phyloP scores from a whole-genome alignment of 2,329 filamentous ascomycete species.

The Phaeomoniella chlamydospora region DNA sequence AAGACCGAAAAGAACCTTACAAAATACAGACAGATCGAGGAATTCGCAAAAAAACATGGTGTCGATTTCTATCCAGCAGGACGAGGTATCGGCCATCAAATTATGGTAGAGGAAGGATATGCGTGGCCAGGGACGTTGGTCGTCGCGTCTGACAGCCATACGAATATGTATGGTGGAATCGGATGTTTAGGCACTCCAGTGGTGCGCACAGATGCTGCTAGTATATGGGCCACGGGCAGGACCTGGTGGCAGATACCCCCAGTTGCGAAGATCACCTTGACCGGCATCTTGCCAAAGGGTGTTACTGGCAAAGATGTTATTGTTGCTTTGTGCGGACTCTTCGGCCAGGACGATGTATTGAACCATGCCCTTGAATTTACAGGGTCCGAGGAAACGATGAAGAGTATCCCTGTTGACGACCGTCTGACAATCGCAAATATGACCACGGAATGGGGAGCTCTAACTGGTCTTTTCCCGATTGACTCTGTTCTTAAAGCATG shows the following conservation, averaged over 20 bases:
- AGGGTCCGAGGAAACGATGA: conserved; percentile 63
- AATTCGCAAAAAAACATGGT: conserved; percentile 66
- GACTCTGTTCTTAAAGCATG: conserved; percentile 58
- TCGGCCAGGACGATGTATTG: conserved; percentile 75
- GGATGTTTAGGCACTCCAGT: conserved; percentile 65
- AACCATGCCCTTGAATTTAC: conserved; percentile 87
- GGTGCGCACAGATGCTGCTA: conserved; percentile 75
- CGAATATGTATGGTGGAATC: conserved; percentile 72
- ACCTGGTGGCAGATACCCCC: conserved; percentile 89
- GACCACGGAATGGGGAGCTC: conserved; percentile 20
- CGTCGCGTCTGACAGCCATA: conserved; percentile 59
- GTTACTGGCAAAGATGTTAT: conserved; percentile 94
- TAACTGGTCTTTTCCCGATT: conserved; percentile 66
- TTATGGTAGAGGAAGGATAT: conserved; percentile 58
- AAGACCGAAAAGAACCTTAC: conserved; percentile 61
- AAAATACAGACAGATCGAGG: conserved; percentile 70
- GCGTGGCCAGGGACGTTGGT: conserved; percentile 74
- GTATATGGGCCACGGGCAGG: conserved; percentile 66
- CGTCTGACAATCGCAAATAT: conserved; percentile 43
- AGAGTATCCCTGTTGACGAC: conserved; percentile 56
- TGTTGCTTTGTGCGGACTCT: conserved; percentile 70
- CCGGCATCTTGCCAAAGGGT: conserved; percentile 58
- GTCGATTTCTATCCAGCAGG: conserved; percentile 66
- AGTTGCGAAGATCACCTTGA: conserved; percentile 65
- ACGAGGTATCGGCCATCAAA: conserved; percentile 76